Evolutionary conservation across 1,284 basidiomycete species (phyloP), one percentile per base, ranked within the genome.

Genomic region (Cutaneotrichosporon cavernicola): DNA sequence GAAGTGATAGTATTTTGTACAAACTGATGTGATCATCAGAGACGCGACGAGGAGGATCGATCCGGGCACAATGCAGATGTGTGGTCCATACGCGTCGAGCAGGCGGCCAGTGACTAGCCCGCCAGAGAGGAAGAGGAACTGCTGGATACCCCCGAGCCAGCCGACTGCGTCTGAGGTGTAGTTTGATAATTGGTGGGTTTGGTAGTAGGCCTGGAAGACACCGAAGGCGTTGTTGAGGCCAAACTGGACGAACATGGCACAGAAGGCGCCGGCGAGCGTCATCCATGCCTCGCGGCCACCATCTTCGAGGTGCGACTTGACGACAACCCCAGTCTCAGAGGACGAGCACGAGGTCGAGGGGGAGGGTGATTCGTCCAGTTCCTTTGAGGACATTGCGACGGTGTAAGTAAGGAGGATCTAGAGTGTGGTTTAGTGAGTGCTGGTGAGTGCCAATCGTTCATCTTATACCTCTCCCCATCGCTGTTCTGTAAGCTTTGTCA

Each of bases 81-180:
- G 70, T 2, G 58, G 59, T 49, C 63, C 63, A 30, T 70, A 67
- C 1, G 70, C 68, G 55, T 76, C 74, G 53, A 75, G 71, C 0
- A 64, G 26, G 31, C 59, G 63, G 6, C 63, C 63, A 9, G 50
- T 32, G 8, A 58, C 52, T 1, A 61, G 30, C 30, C 87, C 87
- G 22, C 67, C 83, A 0, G 64, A 58, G 75, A 73, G 82, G 76
- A 70, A 84, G 79, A 70, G 83, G 69, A 81, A 85, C 81, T 67
- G 84, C 75, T 89, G 87, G 47, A 89, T 78, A 0, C 87, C 88
- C 0, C 89, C 89, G 58, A 90, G 88, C 89, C 89, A 90, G 18
- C 88, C 84, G 47, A 78, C 75, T 16, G 63, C 62, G 30, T 72
- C 72, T 1, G 72, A 43, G 11, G 63, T 49, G 50, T 72, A 53